A percentile compares a stretch with the other conserved stretches of the same genome.
Conservation (phyloP, 2,329 filamentous ascomycete genomes). For the Hymenoscyphus albidus region DNA sequence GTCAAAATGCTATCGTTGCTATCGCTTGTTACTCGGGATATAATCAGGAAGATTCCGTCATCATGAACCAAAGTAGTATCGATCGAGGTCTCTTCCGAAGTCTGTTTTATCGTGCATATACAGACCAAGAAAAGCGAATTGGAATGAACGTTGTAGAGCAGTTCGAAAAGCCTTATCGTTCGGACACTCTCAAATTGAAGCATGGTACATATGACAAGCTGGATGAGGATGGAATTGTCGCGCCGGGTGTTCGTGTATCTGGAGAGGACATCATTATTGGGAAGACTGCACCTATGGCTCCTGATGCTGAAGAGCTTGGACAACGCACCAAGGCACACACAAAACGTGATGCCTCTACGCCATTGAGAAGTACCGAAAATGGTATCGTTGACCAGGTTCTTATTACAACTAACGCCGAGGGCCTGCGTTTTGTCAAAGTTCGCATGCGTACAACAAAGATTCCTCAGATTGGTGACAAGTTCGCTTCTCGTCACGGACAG, state of each 20-base stretch:
- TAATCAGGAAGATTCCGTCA: conserved; percentile 99
- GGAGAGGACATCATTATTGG: conserved; percentile 99
- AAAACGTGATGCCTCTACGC: conserved; percentile 93
- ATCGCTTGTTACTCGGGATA: conserved; percentile 98
- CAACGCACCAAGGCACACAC: conserved; percentile 86
- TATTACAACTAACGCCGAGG: conserved; percentile 90
- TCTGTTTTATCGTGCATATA: conserved; percentile 96
- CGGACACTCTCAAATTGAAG: conserved; percentile 86
- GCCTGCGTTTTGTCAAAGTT: conserved; percentile 94
- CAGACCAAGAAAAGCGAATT: conserved; percentile 93
- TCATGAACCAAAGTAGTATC: conserved; percentile 99
- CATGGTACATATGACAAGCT: conserved; percentile 96
- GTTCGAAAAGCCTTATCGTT: conserved; percentile 91
- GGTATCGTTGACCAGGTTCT: conserved; percentile 94
- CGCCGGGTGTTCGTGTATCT: conserved; percentile 88
- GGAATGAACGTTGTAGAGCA: conserved; percentile 89
- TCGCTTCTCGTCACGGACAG: conserved; percentile 97
- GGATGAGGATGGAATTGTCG: conserved; percentile 92
- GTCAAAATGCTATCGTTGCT: conserved; percentile 96
- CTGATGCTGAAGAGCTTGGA: conserved; percentile 89
- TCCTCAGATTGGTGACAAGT: conserved; percentile 98
- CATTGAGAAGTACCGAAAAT: conserved; percentile 89
- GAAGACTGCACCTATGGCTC: conserved; percentile 92
- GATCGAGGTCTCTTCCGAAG: conserved; percentile 96
- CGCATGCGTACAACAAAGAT: conserved; percentile 96